Evolutionary conservation across 331 rosid species (phyloP), one percentile per base, ranked within the genome.

Genomic region (Prunus yedoensis): DNA sequence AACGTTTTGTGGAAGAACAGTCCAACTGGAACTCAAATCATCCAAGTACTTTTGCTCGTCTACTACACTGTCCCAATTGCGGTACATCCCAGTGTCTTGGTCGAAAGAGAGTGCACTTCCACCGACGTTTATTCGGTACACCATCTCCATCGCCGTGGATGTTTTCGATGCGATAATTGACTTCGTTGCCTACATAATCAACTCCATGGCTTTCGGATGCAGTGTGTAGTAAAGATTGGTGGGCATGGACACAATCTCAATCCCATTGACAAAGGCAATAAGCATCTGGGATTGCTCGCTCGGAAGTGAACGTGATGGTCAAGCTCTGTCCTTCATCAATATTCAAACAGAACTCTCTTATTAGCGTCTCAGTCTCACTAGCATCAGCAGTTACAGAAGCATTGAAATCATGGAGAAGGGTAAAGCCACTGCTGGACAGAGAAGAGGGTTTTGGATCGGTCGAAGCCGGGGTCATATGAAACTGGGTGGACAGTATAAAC

Each of bases 201-300:
- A 15, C 65, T 2, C 38, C 14, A 15, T 2, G 6, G 2, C 38
- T 11, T 4, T 8, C 5, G 4, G 72, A 0, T 3, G n/a, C 16
- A 10, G 76, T 15, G n/a, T n/a, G 50, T 81, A 58, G 76, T 81
- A 81, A 32, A 85, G 75, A 78, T 79, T 0, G 0, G 23, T 11
- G 0, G 86, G 88, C 84, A 85, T 81, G 16, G 85, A 73, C 2
- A 85, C 76, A 32, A 85, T 56, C 57, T 85, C 85, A 27, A 85
- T 85, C 16, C 79, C 85, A 30, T 57, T 85, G 68, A 81, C 47
- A 38, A 85, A 81, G 12, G 88, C 88, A 52, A n/a, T 75, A 81
- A 0, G 83, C 53, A 8, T 75, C 50, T 9, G 66, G 28, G 66
- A 1, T 35, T 27, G 25, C 54, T 18, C 10, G 10, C 14, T 23